phyloP scores from a whole-genome alignment of 1,139 yeast species.

The Komagataea norvegica region DNA sequence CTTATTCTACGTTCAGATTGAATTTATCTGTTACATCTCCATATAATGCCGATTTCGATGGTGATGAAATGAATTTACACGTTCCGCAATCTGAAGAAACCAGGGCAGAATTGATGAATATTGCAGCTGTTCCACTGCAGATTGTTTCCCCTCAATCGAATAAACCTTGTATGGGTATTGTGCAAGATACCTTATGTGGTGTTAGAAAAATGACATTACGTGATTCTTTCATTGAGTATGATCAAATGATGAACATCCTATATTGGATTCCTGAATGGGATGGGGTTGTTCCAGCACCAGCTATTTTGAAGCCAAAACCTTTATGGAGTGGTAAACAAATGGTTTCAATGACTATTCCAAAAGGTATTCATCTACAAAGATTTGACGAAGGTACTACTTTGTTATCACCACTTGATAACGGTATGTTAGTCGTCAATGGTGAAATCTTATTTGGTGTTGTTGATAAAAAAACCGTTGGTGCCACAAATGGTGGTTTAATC shows the following conservation, averaged over 20 bases:
- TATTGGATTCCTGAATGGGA: slow-evolving; percentile 99
- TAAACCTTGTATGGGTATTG: slow-evolving; percentile 99
- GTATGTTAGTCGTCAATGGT: slow-evolving; percentile 26
- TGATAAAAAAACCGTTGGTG: slow-evolving; percentile 96
- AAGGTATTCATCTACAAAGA: slow-evolving; percentile 91
- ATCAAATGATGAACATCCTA: slow-evolving; percentile 92
- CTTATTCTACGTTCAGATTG: slow-evolving; percentile 94
- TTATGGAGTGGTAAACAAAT: slow-evolving; percentile 97
- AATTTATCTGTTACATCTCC: slow-evolving; percentile 97
- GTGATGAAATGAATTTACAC: slow-evolving; percentile 99
- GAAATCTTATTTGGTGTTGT: slow-evolving; percentile 94
- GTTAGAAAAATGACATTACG: slow-evolving; percentile 91
- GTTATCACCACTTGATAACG: slow-evolving; percentile 65
- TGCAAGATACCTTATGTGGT: slow-evolving; percentile 97
- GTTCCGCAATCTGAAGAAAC: slow-evolving; percentile 99
- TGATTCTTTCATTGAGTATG: slow-evolving; percentile 83
- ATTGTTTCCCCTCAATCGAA: slow-evolving; percentile 98
- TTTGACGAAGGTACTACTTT: slow-evolving; percentile 88
- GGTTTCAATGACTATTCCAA: slow-evolving; percentile 88
- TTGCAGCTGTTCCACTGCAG: slow-evolving; percentile 95
- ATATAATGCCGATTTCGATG: slow-evolving; percentile 99
- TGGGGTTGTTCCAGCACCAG: slow-evolving; percentile 97
- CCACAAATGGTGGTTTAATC: slow-evolving; percentile 95
- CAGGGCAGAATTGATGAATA: slow-evolving; percentile 88
- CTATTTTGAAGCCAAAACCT: slow-evolving; percentile 90